These are phyloP conservation scores for Balakata baccata DNA, from an alignment of 345 rosid species.

Conservation along the genomic window DNA sequence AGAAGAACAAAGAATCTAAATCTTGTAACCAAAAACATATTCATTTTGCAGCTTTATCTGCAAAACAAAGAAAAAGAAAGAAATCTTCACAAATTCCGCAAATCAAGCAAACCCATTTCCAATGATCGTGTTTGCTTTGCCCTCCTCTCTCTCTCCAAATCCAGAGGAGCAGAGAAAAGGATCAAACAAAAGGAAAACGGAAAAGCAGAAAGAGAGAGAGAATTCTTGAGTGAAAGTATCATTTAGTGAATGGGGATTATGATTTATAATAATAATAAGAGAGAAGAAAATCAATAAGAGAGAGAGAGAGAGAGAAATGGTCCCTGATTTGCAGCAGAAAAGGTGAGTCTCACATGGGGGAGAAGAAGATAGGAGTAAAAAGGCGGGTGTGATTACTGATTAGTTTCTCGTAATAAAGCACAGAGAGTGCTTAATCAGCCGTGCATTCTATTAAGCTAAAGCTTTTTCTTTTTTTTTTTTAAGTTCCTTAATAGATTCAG, in stretches of 20 bases:
- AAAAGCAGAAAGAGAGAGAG: neutral
- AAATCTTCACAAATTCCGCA: constrained; percentile 3
- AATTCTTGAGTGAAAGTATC: neutral
- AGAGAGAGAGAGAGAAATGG: constrained; percentile 7
- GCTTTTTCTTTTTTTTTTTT: neutral
- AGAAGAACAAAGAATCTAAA: constrained; percentile 19
- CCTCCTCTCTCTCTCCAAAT: constrained; percentile 10
- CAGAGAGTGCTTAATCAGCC: neutral
- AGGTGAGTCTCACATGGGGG: constrained; percentile 31
- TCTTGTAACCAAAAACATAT: constrained; percentile 24
- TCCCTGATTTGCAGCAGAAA: constrained; percentile 8
- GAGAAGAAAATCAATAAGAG: neutral
- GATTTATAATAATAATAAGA: neutral
- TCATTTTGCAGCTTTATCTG: neutral
- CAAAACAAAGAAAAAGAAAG: neutral
- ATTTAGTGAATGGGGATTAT: neutral
- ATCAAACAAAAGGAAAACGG: constrained; percentile 2
- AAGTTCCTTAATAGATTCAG: no score
- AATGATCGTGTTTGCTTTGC: constrained; percentile 4
- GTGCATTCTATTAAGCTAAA: neutral
- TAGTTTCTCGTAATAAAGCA: neutral
- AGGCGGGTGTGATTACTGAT: constrained; percentile 36
- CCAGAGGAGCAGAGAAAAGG: constrained; percentile 6
- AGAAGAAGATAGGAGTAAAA: constrained; percentile 17
- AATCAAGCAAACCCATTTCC: constrained; percentile 20